Evolutionary conservation across 2,329 filamentous ascomycete genomes (phyloP), one percentile per base, ranked within the genome.

Genomic region (Ophiostoma ips): DNA sequence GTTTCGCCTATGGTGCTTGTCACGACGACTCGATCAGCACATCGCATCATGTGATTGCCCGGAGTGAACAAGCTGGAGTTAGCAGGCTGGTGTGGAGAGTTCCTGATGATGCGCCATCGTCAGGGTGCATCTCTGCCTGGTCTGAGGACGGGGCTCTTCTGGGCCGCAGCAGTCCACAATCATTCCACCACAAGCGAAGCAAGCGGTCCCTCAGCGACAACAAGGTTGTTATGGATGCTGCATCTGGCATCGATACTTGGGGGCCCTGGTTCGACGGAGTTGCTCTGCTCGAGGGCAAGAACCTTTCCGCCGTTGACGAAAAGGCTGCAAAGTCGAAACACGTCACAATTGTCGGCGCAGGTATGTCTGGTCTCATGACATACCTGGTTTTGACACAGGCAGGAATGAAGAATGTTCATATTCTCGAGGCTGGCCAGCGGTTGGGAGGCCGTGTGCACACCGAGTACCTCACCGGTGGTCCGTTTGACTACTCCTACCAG

Each of bases 401-500:
- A 11, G 41, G 41, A 21, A 44, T 44, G 41, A 44, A 21, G 10
- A 44, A 44, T n/a, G 41, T 44, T 31, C 24, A 44, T 3, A 44
- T 44, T 12, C 21, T 44, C 5, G 41, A 44, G 15, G 41, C 24
- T 19, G 28, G 41, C 10, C 41, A 44, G 41, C 41, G 41, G 13
- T 21, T 44, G 15, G 41, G 41, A 44, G 41, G 41, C 11, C 41
- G 41, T 18, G 41, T 44, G 28, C 28, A 44, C 41, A 44, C 41
- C 2, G 41, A 44, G 28, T 44, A 44, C 7, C 41, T 44, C n/a
- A 44, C 21, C 15, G 41, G 41, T 10, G 41, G 41, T 18, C 28
- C 41, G 11, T 44, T 44, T 15, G 41, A 44, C 41, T 44, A 44
- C 24, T 44, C 41, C 41, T 44, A 44, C 24, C 41, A 44, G 28